A percentile compares a stretch with the other conserved stretches of the same genome.
Evolutionary conservation across 345 rosid genomes (phyloP).

Genomic region (Aegle marmelos): DNA sequence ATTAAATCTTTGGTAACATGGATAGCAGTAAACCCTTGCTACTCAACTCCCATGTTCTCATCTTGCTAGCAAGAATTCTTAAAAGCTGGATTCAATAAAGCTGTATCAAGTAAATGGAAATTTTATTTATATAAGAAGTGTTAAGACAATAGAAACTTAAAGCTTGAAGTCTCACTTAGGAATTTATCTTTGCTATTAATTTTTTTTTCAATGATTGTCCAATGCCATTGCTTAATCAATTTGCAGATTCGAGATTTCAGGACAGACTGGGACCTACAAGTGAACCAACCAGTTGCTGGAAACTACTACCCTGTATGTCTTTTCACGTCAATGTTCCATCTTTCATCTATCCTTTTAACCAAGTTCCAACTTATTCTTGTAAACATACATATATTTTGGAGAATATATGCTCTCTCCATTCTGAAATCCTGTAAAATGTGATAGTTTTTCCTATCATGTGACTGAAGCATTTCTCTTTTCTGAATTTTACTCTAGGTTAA

Average conservation of each 20-base stretch:
- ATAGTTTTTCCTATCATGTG: background rate
- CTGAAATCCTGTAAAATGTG: constrained; percentile 4
- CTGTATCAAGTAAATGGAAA: background rate
- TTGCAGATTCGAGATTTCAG: constrained; percentile 78
- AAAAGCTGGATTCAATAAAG: background rate
- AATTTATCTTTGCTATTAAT: background rate
- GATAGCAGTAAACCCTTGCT: background rate
- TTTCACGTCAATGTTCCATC: background rate
- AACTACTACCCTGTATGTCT: constrained; percentile 85
- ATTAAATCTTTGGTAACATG: background rate
- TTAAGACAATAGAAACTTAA: background rate
- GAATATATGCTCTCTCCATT: background rate
- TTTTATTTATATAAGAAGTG: too few relatives aligned
- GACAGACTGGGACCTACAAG: constrained; percentile 87
- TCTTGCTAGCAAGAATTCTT: background rate
- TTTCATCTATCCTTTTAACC: background rate
- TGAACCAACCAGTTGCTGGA: constrained; percentile 83
- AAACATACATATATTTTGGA: background rate
- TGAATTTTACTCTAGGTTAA: constrained; percentile 48
- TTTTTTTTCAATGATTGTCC: constrained; percentile 14
- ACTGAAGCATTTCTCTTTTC: constrained; percentile 4
- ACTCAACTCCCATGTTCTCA: background rate
- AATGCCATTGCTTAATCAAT: constrained; percentile 14
- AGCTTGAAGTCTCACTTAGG: background rate
- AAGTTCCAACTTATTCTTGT: background rate